Base-by-base conservation (phyloP, 2,329 filamentous ascomycete species). In the Sporothrix curviconia region DNA sequence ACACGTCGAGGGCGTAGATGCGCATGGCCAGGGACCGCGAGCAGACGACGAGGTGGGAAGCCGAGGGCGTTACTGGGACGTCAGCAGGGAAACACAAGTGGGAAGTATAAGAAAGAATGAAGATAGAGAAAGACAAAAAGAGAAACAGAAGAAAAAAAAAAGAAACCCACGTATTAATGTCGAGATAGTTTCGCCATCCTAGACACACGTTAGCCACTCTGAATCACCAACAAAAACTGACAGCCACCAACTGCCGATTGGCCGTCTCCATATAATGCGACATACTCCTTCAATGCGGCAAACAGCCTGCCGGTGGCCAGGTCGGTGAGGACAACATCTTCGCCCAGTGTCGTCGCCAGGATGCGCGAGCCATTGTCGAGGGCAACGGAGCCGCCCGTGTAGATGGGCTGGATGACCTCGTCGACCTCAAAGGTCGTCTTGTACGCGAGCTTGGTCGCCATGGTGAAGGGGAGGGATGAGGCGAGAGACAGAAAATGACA, bases 21-120 rank as follows among this genome's bases (percentile, higher is more conserved):
- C 89, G 87, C 91, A 97, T 95, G 7, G 91, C 92, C 56, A 96
- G 79, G n/a, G 92, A 97, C 64, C 92, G 86, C 17, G 94, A 99
- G 75, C 92, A 97, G 64, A 95, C 76, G 63, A 96, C 85, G 56
- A 97, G 81, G 71, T 96, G 90, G 25, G 90, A 91, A 8, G 85
- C 90, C 60, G 89, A 90, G 0, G 92, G 91, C 0, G 92, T 95
- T 64, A 99, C 87, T 90, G 64, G 63, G 19, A 8, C 6, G 39
- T 53, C 12, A 57, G 55, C 11, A 32, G 8, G 40, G 25, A 7
- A 3, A 8, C 19, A 11, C 9, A 4, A 32, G 32, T 30, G n/a
- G 5, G 14, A n/a, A 17, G 42, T 2, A 25, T 14, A 2, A 30
- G 7, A 28, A 34, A n/a, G 36, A 34, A 7, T 3, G 24, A 32